These are phyloP conservation scores for Verticillium zaregamsianum DNA, from an alignment of 2,329 filamentous ascomycete species.

Conservation along the genomic window DNA sequence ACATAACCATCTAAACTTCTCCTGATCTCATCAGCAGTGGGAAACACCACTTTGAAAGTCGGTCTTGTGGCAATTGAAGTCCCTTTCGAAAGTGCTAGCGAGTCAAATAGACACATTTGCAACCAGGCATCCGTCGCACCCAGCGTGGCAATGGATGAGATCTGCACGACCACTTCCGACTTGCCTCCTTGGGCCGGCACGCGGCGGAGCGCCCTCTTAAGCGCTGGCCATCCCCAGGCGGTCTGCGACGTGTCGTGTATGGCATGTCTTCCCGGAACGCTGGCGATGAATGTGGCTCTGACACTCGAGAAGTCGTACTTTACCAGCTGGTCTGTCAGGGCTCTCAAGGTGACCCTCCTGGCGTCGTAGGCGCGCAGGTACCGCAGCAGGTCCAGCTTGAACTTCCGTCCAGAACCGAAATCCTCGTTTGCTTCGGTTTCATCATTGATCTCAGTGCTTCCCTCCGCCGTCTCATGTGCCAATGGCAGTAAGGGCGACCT, in stretches of 20 bases:
- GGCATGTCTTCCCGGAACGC: slow-evolving; percentile 66
- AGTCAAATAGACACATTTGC: slow-evolving; percentile 55
- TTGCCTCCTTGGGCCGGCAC: slow-evolving; percentile 41
- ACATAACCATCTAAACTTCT: slow-evolving; percentile 71
- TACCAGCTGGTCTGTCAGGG: slow-evolving; percentile 53
- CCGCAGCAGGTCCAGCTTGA: slow-evolving; percentile 70
- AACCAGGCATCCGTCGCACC: slow-evolving; percentile 71
- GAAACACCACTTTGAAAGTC: slow-evolving; percentile 71
- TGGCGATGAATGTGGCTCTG: slow-evolving; percentile 70
- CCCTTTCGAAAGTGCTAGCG: slow-evolving; percentile 32
- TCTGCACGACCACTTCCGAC: slow-evolving; percentile 55
- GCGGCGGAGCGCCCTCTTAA: slow-evolving; percentile 54
- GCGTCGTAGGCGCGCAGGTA: slow-evolving; percentile 70
- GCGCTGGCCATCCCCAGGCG: slow-evolving; percentile 71
- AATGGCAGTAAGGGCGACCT: slow-evolving; percentile 65
- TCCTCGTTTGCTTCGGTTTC: not conserved
- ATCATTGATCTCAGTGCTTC: not conserved
- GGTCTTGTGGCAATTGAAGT: slow-evolving; percentile 27
- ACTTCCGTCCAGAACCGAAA: slow-evolving; percentile 50
- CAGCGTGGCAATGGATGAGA: slow-evolving; percentile 80
- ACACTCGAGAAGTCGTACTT: slow-evolving; percentile 67
- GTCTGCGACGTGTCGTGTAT: slow-evolving; percentile 43
- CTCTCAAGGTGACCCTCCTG: slow-evolving; percentile 45
- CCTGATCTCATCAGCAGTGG: slow-evolving; percentile 74
- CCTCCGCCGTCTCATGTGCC: slow-evolving; percentile 7